phyloP scores from a whole-genome alignment of 1,139 yeast genomes.

The Protomyces pachydermus region DNA sequence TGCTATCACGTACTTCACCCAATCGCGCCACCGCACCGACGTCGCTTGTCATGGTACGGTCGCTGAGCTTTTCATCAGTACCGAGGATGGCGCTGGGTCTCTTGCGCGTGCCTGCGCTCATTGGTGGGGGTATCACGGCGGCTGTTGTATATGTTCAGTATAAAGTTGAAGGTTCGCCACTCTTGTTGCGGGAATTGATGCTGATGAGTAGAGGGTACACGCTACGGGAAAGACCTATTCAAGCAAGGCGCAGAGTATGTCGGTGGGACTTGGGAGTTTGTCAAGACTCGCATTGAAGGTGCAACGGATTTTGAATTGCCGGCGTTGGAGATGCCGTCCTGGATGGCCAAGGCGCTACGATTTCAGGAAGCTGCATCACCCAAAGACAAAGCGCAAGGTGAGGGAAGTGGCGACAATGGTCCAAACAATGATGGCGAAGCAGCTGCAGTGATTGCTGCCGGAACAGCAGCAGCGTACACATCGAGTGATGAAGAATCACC shows the following conservation, averaged over 20 bases:
- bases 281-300: conserved; percentile 40
- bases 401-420: background rate
- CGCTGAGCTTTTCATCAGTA: conserved; percentile 5
- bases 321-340: conserved; percentile 1
- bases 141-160: conserved; percentile 90
- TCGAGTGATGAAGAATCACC: conserved; percentile 37
- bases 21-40: background rate
- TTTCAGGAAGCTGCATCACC: background rate
- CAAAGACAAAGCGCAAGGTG: background rate
- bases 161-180: conserved; percentile 55
- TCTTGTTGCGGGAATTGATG: background rate
- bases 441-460: conserved; percentile 41
- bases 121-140: conserved; percentile 89
- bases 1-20: conserved; percentile 1
- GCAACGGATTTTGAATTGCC: conserved; percentile 28
- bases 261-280: conserved; percentile 2
- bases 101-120: conserved; percentile 65
- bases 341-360: conserved; percentile 18
- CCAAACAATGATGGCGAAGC: conserved; percentile 34
- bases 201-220: conserved; percentile 55
- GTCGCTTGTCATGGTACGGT: background rate
- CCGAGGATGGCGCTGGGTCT: conserved; percentile 56
- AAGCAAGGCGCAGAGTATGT: conserved; percentile 53
- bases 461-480: conserved; percentile 39
- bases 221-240: conserved; percentile 62